Percentiles rank a stretch among this genome's conserved stretches.
phyloP scores from a whole-genome alignment of 192 early-diverging fungal species.

The Backusella circina region DNA sequence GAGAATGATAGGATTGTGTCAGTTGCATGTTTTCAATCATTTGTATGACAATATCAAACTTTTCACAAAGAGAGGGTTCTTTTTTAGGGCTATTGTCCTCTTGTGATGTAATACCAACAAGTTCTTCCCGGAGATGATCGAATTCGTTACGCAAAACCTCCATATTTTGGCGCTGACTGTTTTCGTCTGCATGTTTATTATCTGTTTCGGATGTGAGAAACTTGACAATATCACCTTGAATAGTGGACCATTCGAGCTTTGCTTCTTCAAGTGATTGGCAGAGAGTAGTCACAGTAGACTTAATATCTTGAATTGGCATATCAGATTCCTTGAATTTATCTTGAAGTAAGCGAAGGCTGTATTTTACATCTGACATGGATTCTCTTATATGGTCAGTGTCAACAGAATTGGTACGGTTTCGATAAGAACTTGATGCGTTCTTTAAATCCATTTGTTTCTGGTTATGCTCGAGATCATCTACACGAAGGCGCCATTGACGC shows the following conservation, averaged over 20 bases:
- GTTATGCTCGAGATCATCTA: constrained; percentile 12
- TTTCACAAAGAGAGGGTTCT: constrained; percentile 10
- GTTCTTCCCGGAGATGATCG: constrained; percentile 8
- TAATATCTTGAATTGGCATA: constrained; percentile 15
- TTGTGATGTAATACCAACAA: constrained; percentile 7
- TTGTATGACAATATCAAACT: constrained; percentile 24
- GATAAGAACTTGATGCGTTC: neutral
- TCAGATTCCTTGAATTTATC: constrained; percentile 16
- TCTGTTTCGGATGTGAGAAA: constrained; percentile 18
- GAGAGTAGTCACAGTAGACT: constrained; percentile 4
- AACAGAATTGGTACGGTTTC: neutral
- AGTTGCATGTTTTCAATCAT: constrained; percentile 24
- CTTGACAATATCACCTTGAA: constrained; percentile 26
- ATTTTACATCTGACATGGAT: constrained; percentile 15
- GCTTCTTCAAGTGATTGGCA: constrained; percentile 18
- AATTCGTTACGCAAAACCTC: constrained; percentile 12
- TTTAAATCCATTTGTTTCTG: constrained; percentile 4
- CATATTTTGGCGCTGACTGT: neutral
- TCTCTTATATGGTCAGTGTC: neutral
- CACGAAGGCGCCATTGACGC: constrained; percentile 3
- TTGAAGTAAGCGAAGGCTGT: constrained; percentile 8
- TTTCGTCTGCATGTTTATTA: neutral
- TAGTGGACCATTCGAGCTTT: constrained; percentile 16
- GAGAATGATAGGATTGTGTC: constrained; percentile 1
- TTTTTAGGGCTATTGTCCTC: neutral